phyloP scores from a whole-genome alignment of 257 asterid species.

The Vinca minor region DNA sequence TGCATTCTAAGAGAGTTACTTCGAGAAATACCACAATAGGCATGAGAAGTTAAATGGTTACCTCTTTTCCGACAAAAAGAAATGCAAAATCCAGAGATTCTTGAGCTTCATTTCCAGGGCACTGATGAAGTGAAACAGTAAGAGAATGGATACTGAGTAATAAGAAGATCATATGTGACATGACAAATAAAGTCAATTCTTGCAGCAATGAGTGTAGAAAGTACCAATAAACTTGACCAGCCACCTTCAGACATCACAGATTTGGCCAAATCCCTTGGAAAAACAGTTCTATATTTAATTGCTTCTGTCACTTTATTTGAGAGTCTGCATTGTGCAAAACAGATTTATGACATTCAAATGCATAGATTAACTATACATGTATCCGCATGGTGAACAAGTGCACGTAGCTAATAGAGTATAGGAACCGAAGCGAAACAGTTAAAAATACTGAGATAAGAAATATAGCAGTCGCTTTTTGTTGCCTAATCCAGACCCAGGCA shows the following conservation, averaged over 20 bases:
- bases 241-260: conserved; percentile 80
- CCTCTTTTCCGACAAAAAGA: conserved; percentile 81
- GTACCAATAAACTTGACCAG: conserved; percentile 76
- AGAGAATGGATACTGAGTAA: not conserved
- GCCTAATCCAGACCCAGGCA: not conserved
- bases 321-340: conserved; percentile 21
- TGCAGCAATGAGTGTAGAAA: not conserved
- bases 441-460: not conserved
- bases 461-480: not conserved
- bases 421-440: not conserved
- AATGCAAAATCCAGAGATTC: conserved; percentile 58
- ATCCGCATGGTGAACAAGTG: not conserved
- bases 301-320: conserved; percentile 42
- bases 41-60: conserved; percentile 21
- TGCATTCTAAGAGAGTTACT: not conserved
- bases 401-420: not conserved
- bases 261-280: conserved; percentile 65
- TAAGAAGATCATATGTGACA: not conserved
- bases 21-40: not conserved
- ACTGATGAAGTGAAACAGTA: conserved; percentile 39
- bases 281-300: conserved; percentile 64
- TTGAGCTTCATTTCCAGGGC: conserved; percentile 51
- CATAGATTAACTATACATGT: not conserved
- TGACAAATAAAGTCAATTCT: not conserved
- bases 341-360: conserved; percentile 11